Conservation (phyloP, 106 monocot species). For the Iris macrosiphon region DNA sequence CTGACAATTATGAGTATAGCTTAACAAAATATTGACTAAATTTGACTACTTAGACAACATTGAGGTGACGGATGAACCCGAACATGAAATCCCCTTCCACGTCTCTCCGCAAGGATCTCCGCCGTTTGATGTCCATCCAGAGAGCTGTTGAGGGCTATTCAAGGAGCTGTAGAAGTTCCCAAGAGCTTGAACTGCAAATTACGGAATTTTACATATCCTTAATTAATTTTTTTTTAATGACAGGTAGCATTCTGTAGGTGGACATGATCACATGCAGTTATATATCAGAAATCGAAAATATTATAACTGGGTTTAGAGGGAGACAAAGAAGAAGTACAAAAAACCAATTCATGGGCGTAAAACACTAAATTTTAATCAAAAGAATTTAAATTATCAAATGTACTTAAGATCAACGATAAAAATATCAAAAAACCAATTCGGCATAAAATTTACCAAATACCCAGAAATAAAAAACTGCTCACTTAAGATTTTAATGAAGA, state of each 20-base stretch:
- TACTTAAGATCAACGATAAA: neutral
- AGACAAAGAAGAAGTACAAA: neutral
- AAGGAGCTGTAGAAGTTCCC: conserved; percentile 36
- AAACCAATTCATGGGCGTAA: neutral
- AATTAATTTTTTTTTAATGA: neutral
- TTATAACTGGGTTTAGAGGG: too few species aligned
- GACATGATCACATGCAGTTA: too few species aligned
- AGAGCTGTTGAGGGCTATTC: conserved; percentile 45
- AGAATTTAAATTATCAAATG: neutral
- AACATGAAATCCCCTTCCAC: conserved; percentile 61
- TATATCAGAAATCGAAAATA: neutral
- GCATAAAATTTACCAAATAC: neutral
- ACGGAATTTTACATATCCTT: too few species aligned
- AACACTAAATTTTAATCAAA: neutral
- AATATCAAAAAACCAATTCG: neutral
- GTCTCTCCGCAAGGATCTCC: conserved; percentile 59
- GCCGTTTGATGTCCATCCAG: conserved; percentile 50
- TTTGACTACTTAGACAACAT: conserved; percentile 32
- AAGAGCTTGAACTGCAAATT: conserved; percentile 42
- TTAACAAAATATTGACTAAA: neutral
- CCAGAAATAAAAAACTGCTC: neutral
- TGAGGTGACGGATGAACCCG: conserved; percentile 38
- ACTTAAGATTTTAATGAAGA: neutral
- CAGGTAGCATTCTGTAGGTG: too few species aligned
- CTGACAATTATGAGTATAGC: neutral